Evolutionary conservation across 2,329 filamentous ascomycete species (phyloP).

Genomic region (Phialemoniopsis sp.): DNA sequence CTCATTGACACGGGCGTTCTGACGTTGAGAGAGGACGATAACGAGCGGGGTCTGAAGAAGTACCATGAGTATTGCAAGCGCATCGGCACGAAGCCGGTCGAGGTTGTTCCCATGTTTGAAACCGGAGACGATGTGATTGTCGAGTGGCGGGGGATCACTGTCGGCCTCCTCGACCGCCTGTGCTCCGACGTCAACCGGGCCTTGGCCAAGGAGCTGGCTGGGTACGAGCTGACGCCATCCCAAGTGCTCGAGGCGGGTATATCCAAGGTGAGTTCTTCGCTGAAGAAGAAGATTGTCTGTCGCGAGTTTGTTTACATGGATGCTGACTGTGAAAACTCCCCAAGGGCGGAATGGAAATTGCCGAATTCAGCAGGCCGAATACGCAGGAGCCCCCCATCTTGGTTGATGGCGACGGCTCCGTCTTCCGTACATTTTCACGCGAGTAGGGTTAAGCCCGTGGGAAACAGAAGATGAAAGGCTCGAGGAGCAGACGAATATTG

Average conservation of each 20-base stretch:
- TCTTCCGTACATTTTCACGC: slow-evolving; percentile 56
- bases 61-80: slow-evolving; percentile 64
- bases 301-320: background rate
- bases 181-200: slow-evolving; percentile 53
- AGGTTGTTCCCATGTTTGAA: slow-evolving; percentile 56
- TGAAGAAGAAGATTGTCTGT: too few species aligned
- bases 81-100: slow-evolving; percentile 59
- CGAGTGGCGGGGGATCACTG: slow-evolving; percentile 62
- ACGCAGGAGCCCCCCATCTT: slow-evolving; percentile 96
- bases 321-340: slow-evolving; percentile 1
- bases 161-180: slow-evolving; percentile 54
- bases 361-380: slow-evolving; percentile 90
- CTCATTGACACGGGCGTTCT: slow-evolving; percentile 58
- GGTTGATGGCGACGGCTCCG: slow-evolving; percentile 92
- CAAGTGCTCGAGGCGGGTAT: slow-evolving; percentile 94
- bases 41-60: slow-evolving; percentile 36
- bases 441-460: too few species aligned
- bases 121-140: slow-evolving; percentile 58
- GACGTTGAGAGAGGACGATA: slow-evolving; percentile 40
- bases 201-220: slow-evolving; percentile 60
- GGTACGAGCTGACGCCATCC: slow-evolving; percentile 70
- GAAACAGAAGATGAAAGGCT: too few species aligned
- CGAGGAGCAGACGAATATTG: too few species aligned
- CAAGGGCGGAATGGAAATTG: slow-evolving; percentile 87
- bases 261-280: slow-evolving; percentile 73